Evolutionary conservation across 352 stramenopile species (phyloP).

Genomic region (Globisporangium recalcitrans): DNA sequence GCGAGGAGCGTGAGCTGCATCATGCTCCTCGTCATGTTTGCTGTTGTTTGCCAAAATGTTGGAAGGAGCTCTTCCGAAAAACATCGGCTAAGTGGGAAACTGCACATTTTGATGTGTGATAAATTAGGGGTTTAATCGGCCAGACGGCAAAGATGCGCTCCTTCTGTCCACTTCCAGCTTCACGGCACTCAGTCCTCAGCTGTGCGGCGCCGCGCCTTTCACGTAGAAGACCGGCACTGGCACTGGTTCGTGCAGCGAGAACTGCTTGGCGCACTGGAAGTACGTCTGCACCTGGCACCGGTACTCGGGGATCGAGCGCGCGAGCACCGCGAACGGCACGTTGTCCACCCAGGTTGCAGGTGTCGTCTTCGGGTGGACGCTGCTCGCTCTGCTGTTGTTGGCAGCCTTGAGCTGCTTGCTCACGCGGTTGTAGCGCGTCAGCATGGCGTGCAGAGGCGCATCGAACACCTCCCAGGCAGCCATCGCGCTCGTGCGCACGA

Average conservation of each 20-base stretch:
- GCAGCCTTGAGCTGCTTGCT: constrained; percentile 24
- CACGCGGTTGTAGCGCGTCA: constrained; percentile 42
- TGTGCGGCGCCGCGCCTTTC: constrained; percentile 25
- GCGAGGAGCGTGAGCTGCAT: constrained; percentile 15
- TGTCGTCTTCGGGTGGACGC: constrained; percentile 8
- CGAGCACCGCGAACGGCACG: constrained; percentile 32
- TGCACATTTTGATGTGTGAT: too few species aligned
- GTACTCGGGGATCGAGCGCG: constrained; percentile 66
- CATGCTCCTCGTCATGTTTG: neutral
- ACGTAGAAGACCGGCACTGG: constrained; percentile 51
- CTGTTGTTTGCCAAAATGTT: too few species aligned
- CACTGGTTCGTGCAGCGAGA: constrained; percentile 65
- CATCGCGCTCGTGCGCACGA: constrained; percentile 33
- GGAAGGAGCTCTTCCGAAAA: too few species aligned
- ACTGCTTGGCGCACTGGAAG: constrained; percentile 34
- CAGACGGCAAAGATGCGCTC: too few species aligned
- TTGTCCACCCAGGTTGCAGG: constrained; percentile 29
- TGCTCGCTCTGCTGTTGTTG: neutral
- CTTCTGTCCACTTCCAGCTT: too few species aligned
- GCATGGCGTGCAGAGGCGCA: constrained; percentile 43
- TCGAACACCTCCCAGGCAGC: constrained; percentile 64
- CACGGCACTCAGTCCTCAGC: too few species aligned
- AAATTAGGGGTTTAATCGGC: too few species aligned
- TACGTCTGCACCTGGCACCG: constrained; percentile 61
- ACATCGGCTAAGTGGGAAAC: too few species aligned